Base-by-base conservation (phyloP, 2,329 filamentous ascomycete genomes). In the Fusarium incarnatum region DNA sequence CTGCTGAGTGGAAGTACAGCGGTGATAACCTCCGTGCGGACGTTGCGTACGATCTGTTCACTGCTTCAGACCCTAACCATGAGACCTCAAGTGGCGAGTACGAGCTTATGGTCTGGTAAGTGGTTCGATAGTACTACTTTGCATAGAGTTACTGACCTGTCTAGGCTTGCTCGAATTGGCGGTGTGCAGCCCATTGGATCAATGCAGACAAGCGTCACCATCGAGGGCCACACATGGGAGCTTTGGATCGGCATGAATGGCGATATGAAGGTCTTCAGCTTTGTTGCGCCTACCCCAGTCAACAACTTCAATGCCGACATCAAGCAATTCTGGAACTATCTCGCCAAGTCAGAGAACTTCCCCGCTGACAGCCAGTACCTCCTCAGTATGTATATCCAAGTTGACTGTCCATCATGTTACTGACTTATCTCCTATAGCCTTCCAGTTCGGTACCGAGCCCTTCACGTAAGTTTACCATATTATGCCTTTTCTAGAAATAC, bases 201-300 rank as follows among this genome's bases (percentile, higher is more conserved):
- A 0, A 5, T 8, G 13, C 46, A 62, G 18, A 46, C 46, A 7
- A 53, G 7, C 2, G 60, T 62, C 16, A 62, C 13, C 12, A 46
- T 62, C 3, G 56, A 62, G n/a, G 60, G 60, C 2, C 56, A 34
- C 15, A 61, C 18, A 16, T 62, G 56, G 60, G 60, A 62, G 2
- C 60, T 61, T 12, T 61, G 56, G 60, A 16, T 46, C 4, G 60
- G 60, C 20, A 54, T 54, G 37, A 62, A 62, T 22, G 56, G 60
- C 9, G 61, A 56, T 22, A 62, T 62, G 56, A 62, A 62, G 60
- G 60, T 62, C 8, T 62, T 61, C 40, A 62, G 60, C 46, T 62
- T 62, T 22, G 56, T 62, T 8, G 60, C 60, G 8, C 1, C 60
- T 3, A 61, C 2, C 32, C 56, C 56, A 1, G 60, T 62, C 25